Percentiles rank a stretch among this genome's conserved stretches.
Conservation (phyloP, 192 early-diverging fungal species). For the Coemansia sp. region DNA sequence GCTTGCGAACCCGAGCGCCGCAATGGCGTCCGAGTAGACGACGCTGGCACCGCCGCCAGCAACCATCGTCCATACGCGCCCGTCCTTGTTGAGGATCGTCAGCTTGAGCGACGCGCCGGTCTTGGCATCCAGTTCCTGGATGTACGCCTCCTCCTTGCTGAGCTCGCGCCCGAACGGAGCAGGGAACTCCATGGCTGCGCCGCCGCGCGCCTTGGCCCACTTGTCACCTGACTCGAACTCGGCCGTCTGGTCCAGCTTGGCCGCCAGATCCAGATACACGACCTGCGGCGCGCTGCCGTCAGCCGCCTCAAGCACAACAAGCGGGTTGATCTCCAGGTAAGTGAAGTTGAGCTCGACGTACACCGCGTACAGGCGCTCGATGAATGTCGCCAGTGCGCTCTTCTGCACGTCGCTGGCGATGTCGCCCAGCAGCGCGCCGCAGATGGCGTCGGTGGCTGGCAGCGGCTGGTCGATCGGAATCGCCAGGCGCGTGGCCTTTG, state of each 20-base stretch:
- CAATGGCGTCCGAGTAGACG: constrained; percentile 98
- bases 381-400: constrained; percentile 83
- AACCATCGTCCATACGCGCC: constrained; percentile 99
- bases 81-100: constrained; percentile 92
- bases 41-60: constrained; percentile 99
- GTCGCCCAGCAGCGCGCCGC: constrained; percentile 64
- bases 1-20: constrained; percentile 88
- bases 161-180: constrained; percentile 97
- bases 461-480: constrained; percentile 78
- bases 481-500: constrained; percentile 87
- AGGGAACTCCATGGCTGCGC: constrained; percentile 88
- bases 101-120: constrained; percentile 98
- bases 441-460: constrained; percentile 68
- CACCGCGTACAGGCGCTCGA: constrained; percentile 89
- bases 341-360: constrained; percentile 98
- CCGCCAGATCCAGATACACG: constrained; percentile 92
- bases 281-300: constrained; percentile 63
- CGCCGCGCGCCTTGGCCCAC: constrained; percentile 83
- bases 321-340: constrained; percentile 99
- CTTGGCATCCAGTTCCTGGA: constrained; percentile 96
- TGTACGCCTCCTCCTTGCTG: constrained; percentile 96
- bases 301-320: constrained; percentile 82
- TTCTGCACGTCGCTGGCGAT: constrained; percentile 63
- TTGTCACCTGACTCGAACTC: constrained; percentile 96
- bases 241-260: constrained; percentile 97